These are phyloP conservation scores for Pichia sporocuriosa DNA, from an alignment of 805 yeast species.

Conservation along the genomic window DNA sequence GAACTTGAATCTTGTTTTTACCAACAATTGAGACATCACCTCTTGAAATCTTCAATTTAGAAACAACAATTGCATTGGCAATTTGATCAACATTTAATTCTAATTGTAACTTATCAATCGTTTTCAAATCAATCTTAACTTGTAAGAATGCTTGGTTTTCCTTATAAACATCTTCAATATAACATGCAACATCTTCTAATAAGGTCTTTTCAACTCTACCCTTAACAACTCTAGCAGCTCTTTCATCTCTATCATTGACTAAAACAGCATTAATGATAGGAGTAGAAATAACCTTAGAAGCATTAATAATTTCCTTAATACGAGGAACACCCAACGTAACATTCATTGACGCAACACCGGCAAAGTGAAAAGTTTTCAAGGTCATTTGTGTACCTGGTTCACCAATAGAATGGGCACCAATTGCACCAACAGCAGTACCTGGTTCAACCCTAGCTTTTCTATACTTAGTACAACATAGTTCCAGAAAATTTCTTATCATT, in stretches of 20 bases:
- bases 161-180: conserved; percentile 89
- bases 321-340: conserved; percentile 99
- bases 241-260: conserved; percentile 89
- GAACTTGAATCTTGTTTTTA: conserved; percentile 57
- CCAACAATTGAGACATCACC: conserved; percentile 67
- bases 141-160: conserved; percentile 71
- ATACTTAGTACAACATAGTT: conserved; percentile 74
- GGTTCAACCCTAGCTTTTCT: conserved; percentile 92
- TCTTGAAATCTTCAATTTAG: conserved; percentile 76
- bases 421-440: conserved; percentile 98
- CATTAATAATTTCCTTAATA: conserved; percentile 96
- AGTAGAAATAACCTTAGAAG: conserved; percentile 89
- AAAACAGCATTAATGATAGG: conserved; percentile 93
- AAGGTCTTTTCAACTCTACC: conserved; percentile 94
- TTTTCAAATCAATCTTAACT: conserved; percentile 71
- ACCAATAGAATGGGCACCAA: conserved; percentile 98
- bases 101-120: conserved; percentile 84
- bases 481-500: conserved; percentile 59
- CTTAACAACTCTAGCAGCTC: conserved; percentile 97
- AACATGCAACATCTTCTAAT: conserved; percentile 77
- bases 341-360: conserved; percentile 99
- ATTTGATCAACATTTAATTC: conserved; percentile 84
- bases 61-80: conserved; percentile 70
- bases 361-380: conserved; percentile 70
- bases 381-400: conserved; percentile 99